Conservation (phyloP, 257 asterid species). For the Verbena officinalis region DNA sequence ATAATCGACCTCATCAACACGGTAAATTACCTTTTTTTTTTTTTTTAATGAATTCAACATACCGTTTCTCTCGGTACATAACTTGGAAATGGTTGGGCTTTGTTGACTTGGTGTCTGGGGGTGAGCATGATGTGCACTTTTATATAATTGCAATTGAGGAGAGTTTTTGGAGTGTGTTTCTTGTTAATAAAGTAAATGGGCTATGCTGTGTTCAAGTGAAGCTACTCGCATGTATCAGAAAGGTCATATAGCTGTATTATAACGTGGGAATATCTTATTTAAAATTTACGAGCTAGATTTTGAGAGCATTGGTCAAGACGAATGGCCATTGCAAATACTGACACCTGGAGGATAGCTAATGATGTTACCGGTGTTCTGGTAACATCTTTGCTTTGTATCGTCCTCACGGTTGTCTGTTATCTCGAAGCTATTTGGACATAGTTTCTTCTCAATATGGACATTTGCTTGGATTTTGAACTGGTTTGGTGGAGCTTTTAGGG, state of each 20-base stretch:
- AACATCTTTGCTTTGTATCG: conserved; percentile 1
- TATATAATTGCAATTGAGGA: conserved; percentile 3
- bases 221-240: conserved; percentile 11
- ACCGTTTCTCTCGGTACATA: background rate
- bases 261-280: conserved; percentile 13
- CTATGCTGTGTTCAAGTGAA: background rate
- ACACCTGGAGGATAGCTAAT: conserved; percentile 17
- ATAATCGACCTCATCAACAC: conserved; percentile 92
- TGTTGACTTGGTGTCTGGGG: conserved; percentile 12
- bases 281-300: background rate
- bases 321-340: background rate
- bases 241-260: conserved; percentile 16
- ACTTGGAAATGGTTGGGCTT: background rate
- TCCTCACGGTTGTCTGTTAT: conserved; percentile 16
- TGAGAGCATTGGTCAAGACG: background rate
- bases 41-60: background rate
- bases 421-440: conserved; percentile 4
- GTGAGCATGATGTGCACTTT: background rate
- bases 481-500: conserved; percentile 14
- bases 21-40: conserved; percentile 39
- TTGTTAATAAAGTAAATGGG: background rate
- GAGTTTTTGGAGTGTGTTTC: conserved; percentile 14
- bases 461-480: conserved; percentile 5
- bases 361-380: conserved; percentile 18
- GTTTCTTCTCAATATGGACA: conserved; percentile 10